phyloP scores from a whole-genome alignment of 306 rosid genomes.

The Morella rubra region DNA sequence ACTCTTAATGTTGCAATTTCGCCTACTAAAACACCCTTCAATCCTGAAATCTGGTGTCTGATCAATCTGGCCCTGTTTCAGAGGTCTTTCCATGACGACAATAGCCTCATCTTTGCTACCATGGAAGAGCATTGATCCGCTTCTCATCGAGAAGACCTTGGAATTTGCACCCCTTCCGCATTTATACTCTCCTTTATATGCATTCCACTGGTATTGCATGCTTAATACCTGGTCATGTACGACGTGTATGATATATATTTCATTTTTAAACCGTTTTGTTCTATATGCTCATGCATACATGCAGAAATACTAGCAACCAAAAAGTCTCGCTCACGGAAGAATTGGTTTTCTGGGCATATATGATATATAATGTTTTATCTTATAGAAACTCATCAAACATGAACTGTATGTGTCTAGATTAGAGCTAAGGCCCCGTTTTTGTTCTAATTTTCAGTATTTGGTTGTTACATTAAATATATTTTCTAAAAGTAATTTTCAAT shows the following conservation, averaged over 20 bases:
- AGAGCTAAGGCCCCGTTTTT: no score
- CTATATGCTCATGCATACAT: no score
- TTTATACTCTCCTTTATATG: conserved; percentile 36
- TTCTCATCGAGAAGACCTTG: conserved; percentile 37
- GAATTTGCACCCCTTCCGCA: conserved; percentile 22
- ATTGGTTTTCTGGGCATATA: no score
- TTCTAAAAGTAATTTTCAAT: no score
- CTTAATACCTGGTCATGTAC: conserved; percentile 34
- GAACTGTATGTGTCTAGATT: no score
- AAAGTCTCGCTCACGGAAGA: no score
- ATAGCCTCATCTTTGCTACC: conserved; percentile 28
- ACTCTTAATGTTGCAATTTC: conserved; percentile 39
- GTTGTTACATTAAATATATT: no score
- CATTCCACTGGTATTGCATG: conserved; percentile 44
- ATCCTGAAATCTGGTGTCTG: conserved; percentile 40
- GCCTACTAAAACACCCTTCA: conserved; percentile 44
- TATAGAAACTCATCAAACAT: no score
- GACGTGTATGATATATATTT: not conserved
- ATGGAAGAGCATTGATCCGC: conserved; percentile 29
- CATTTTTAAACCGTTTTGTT: no score
- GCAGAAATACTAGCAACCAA: no score
- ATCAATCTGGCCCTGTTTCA: not conserved
- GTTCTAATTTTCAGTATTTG: no score
- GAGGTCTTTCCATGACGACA: conserved; percentile 25
- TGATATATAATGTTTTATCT: no score